Base-by-base conservation (phyloP, 1,284 basidiomycete genomes). In the Apiotrichum montevideense region DNA sequence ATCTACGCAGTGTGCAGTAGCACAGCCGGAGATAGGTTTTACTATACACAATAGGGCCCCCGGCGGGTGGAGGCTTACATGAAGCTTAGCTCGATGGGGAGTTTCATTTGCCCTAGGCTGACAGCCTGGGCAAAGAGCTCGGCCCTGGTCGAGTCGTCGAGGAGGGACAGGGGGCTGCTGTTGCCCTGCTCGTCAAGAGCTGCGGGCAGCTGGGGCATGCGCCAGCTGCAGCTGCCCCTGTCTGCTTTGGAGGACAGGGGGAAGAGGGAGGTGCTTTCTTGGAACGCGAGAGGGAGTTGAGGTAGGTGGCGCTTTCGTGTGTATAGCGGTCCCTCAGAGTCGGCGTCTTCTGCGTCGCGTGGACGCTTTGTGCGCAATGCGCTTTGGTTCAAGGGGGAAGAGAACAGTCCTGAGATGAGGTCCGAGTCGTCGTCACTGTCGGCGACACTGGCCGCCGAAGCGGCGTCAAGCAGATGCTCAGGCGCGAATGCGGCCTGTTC, bases 21-120 rank as follows among this genome's bases (percentile, higher is more conserved):
- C 21, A 21, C 21, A 21, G 21, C 21, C 21, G 21, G 21, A 21
- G 21, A 21, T 21, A 21, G 21, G 21, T 21, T 21, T 21, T 21
- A 21, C 43, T 44, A 21, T 8, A 44, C 29, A 21, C 15, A 13
- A 13, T 8, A 11, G 45, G 11, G 10, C 32, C 21, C 45, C 45
- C 29, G 11, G 3, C 8, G 8, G 13, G 45, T 29, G 34, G 32
- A 11, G 32, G 57, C 59, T 57, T 48, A 65, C 64, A 64, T 52
- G 13, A 39, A 69, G 54, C 67, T 67, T 33, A 69, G 55, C 46
- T 66, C 66, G n/a, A 68, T 52, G 47, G 64, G 65, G 21, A 66
- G 51, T 34, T 52, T 52, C 68, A 69, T 66, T 48, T 58, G 56
- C 21, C 33, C 41, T 11, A 54, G 33, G 41, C 43, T 42, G 42